A percentile compares a stretch with the other conserved stretches of the same genome.
These are phyloP conservation scores for Myxozyma neglecta DNA, from an alignment of 805 yeast species.

Conservation along the genomic window DNA sequence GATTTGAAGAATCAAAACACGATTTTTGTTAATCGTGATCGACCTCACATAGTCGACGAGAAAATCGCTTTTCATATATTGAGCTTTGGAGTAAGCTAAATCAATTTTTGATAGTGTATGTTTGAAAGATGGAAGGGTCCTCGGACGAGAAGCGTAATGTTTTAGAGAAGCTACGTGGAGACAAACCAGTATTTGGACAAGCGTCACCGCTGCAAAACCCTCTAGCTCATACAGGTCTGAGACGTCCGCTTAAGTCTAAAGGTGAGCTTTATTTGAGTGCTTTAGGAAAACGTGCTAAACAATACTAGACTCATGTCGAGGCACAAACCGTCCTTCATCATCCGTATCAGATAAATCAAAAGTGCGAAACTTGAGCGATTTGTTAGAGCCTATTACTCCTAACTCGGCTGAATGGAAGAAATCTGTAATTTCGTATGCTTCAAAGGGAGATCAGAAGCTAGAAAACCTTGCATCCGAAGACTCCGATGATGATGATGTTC, in stretches of 20 bases:
- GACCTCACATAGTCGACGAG: background rate
- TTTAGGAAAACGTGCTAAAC: background rate
- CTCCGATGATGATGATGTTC: constrained; percentile 6
- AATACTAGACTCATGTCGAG: constrained; percentile 7
- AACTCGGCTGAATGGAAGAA: constrained; percentile 12
- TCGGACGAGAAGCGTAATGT: background rate
- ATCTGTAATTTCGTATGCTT: background rate
- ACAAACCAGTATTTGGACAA: constrained; percentile 17
- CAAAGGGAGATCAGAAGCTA: background rate
- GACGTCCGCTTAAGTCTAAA: constrained; percentile 7
- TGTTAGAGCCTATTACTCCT: constrained; percentile 28
- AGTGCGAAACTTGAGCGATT: background rate
- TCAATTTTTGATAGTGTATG: background rate
- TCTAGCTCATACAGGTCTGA: constrained; percentile 7
- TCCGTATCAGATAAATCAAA: background rate
- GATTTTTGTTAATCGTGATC: background rate
- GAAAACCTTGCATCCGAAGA: background rate
- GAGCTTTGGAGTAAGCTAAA: background rate
- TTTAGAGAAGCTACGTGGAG: background rate
- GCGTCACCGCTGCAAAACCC: constrained; percentile 24
- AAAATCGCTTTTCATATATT: background rate
- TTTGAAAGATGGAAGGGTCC: background rate
- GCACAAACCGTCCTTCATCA: constrained; percentile 4
- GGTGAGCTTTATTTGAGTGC: background rate
- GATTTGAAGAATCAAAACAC: background rate